Base-by-base conservation (phyloP, 2,329 filamentous ascomycete genomes). In the Raffaelea deltoideospora region DNA sequence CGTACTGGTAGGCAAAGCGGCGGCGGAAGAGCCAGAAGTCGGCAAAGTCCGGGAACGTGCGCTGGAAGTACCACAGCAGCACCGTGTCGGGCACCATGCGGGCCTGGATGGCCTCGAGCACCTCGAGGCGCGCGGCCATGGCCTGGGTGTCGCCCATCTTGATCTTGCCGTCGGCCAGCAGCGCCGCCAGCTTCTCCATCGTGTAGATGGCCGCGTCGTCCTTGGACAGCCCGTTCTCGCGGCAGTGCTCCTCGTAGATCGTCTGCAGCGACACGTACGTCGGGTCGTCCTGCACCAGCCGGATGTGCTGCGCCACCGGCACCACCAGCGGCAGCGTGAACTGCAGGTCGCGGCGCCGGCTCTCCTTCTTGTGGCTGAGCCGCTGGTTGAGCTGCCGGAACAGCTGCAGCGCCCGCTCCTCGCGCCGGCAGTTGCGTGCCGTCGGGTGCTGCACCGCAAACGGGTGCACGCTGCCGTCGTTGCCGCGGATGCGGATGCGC, bases 1-100 rank as follows among this genome's bases (percentile, higher is more conserved):
- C 88, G 43, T 94, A 78, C 59, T 98, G 90, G 64, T 96, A 95
- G 18, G 85, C 82, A 61, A 98, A 94, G 46, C 94, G 87, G 41
- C 87, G 79, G 41, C 90, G 82, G 83, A 99, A 99, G 40, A 98
- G 72, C 86, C 88, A 98, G 66, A 96, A 95, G 50, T 95, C 87
- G 32, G 82, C 75, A 57, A 84, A 98, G 44, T 83, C 79, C 22
- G 86, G 81, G 60, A 90, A 96, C 5, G 77, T 82, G 46, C 71
- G 67, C 53, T 87, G 82, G 72, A 95, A 95, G 63, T 88, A 95
- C 46, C 93, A 76, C 37, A 93, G 69, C 18, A 80, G 78, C 41
- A 96, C 65, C 3, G 75, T 85, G 41, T 78, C 77, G 6, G 86
- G 82, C 38, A 95, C 87, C 72, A 80, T 92, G 54, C 87, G 88